Evolutionary conservation across 1,284 basidiomycete genomes (phyloP).

Genomic region (Sporisorium sorghi): DNA sequence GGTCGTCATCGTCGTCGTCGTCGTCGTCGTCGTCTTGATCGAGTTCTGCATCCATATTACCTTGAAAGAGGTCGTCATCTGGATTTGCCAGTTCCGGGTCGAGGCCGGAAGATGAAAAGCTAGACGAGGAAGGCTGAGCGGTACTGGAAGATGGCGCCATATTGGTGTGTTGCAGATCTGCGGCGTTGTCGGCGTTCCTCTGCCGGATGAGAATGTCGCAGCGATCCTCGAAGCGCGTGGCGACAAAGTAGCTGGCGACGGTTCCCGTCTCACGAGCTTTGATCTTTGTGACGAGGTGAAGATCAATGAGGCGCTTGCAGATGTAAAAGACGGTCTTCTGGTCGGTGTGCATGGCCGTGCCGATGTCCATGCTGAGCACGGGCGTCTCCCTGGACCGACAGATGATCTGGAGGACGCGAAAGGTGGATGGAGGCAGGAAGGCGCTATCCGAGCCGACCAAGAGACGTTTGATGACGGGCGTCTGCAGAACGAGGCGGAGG

Average conservation of each 20-base stretch:
- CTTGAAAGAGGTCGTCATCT: constrained; percentile 7
- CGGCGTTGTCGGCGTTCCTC: constrained; percentile 27
- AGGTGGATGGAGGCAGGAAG: constrained; percentile 82
- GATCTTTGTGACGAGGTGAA: constrained; percentile 48
- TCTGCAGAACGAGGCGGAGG: constrained; percentile 80
- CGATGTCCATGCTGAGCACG: constrained; percentile 81
- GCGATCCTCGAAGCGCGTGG: constrained; percentile 35
- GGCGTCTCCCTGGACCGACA: constrained; percentile 82
- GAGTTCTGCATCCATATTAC: background rate
- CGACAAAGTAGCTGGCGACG: constrained; percentile 48
- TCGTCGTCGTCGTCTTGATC: constrained; percentile 18
- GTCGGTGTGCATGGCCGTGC: constrained; percentile 82
- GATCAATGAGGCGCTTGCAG: constrained; percentile 55
- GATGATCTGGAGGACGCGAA: constrained; percentile 85
- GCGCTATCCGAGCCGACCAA: constrained; percentile 84
- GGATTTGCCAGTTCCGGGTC: background rate
- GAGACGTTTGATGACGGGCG: constrained; percentile 79
- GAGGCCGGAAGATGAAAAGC: too few species aligned
- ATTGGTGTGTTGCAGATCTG: constrained; percentile 14
- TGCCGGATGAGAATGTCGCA: constrained; percentile 54
- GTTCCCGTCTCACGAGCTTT: constrained; percentile 60
- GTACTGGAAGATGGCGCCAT: background rate
- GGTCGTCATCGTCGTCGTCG: constrained; percentile 16
- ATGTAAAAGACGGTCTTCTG: constrained; percentile 84
- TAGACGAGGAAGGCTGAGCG: background rate